These are phyloP conservation scores for Eudorina sp. DNA, from an alignment of 139 green algal genomes.

Conservation along the genomic window DNA sequence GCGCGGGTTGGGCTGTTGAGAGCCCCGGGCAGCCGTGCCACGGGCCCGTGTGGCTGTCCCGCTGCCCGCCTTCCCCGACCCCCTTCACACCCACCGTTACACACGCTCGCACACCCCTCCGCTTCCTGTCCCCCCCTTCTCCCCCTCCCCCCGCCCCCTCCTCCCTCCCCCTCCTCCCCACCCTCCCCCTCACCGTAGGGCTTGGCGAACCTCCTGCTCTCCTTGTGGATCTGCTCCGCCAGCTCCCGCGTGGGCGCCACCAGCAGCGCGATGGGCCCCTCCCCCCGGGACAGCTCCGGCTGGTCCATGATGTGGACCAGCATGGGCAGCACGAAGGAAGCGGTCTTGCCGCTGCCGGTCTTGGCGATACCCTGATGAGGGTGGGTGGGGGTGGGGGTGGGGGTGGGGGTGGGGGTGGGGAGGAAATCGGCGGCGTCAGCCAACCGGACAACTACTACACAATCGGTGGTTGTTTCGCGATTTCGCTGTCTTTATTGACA, in stretches of 20 bases:
- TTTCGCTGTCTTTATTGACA: too few relatives aligned
- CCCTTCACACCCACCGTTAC: too few relatives aligned
- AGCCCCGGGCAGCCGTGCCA: too few relatives aligned
- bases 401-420: not conserved
- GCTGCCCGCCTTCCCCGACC: too few relatives aligned
- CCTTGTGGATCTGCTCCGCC: slow-evolving; percentile 93
- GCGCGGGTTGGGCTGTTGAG: too few relatives aligned
- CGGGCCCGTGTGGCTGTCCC: too few relatives aligned
- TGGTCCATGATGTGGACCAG: slow-evolving; percentile 86
- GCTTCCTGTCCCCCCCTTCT: too few relatives aligned
- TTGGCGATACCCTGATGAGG: slow-evolving; percentile 83
- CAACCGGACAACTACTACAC: too few relatives aligned
- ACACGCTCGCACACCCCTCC: too few relatives aligned
- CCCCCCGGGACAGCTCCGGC: slow-evolving; percentile 75
- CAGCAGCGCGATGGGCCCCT: slow-evolving; percentile 92
- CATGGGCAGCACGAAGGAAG: slow-evolving; percentile 90
- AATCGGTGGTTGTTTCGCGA: too few relatives aligned
- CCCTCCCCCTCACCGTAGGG: slow-evolving; percentile 54
- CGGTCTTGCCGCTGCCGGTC: slow-evolving; percentile 93
- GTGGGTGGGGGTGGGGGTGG: not conserved
- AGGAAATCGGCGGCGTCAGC: too few relatives aligned
- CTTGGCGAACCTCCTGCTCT: slow-evolving; percentile 70
- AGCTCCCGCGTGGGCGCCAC: slow-evolving; percentile 93
- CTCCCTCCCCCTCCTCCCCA: not conserved
- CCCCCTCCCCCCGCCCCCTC: not conserved